phyloP scores from a whole-genome alignment of 2,329 filamentous ascomycete genomes.

The Aureobasidium sp. region DNA sequence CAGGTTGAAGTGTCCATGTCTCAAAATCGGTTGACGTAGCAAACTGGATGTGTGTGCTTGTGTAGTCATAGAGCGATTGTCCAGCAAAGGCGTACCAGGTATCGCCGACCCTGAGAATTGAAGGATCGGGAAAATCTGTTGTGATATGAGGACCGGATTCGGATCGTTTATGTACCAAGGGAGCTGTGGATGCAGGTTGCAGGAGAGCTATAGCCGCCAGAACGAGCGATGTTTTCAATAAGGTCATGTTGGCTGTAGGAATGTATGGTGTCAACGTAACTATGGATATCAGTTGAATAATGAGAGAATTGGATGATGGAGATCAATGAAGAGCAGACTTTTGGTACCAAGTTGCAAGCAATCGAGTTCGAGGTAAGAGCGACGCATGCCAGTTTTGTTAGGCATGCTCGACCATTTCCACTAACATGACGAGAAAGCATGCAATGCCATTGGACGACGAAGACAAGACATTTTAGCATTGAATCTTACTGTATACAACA shows the following conservation, averaged over 20 bases:
- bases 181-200: neutral
- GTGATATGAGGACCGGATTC: slow-evolving; percentile 11
- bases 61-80: slow-evolving; percentile 17
- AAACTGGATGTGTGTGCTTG: slow-evolving; percentile 24
- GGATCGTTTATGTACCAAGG: neutral
- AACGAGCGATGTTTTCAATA: neutral
- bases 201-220: neutral
- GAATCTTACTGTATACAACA: neutral
- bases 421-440: neutral
- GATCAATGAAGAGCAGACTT: neutral
- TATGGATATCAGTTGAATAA: neutral
- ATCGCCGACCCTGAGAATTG: slow-evolving; percentile 23
- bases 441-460: neutral
- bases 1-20: slow-evolving; percentile 20
- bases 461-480: neutral
- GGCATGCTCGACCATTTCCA: neutral
- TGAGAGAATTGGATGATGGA: neutral
- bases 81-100: slow-evolving; percentile 30
- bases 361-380: neutral
- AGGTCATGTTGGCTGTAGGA: neutral
- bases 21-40: slow-evolving; percentile 27
- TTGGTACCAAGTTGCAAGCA: neutral
- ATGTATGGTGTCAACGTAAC: neutral
- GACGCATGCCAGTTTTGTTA: neutral
- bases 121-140: slow-evolving; percentile 23